These are phyloP conservation scores for Biscogniauxia sp. DNA, from an alignment of 2,329 filamentous ascomycete species.

Conservation along the genomic window DNA sequence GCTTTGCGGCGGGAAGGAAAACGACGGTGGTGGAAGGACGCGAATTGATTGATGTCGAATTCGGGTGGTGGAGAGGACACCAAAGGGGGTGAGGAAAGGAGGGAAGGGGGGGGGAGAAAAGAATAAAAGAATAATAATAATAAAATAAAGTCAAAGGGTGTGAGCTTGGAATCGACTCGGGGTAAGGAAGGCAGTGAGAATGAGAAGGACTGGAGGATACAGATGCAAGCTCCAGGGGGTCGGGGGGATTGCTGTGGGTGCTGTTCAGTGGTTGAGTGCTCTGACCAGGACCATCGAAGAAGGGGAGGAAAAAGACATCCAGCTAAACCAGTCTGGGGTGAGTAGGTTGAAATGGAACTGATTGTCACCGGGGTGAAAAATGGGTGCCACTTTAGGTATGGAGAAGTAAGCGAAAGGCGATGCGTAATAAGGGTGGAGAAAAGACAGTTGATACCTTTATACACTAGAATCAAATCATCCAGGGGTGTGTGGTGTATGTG, in stretches of 20 bases:
- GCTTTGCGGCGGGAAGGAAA: constrained; percentile 3
- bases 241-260: constrained; percentile 15
- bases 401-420: not conserved
- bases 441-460: not conserved
- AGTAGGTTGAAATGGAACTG: not conserved
- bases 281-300: not conserved
- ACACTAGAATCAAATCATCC: not conserved
- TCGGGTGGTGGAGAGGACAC: constrained; percentile 26
- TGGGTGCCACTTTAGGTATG: not conserved
- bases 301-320: not conserved
- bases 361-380: not conserved
- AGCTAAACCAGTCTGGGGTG: constrained; percentile 1
- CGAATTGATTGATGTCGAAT: constrained; percentile 17
- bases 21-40: constrained; percentile 10
- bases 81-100: constrained; percentile 23
- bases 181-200: constrained; percentile 24
- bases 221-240: constrained; percentile 30
- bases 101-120: constrained; percentile 11
- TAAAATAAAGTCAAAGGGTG: constrained; percentile 21
- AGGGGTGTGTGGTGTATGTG: not conserved
- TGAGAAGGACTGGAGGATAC: constrained; percentile 23
- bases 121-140: constrained; percentile 23
- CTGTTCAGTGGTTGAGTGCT: constrained; percentile 12
- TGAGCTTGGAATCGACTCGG: constrained; percentile 33
- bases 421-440: not conserved